phyloP scores from a whole-genome alignment of 169 alveolate genomes.

The Eimeria falciformis region DNA sequence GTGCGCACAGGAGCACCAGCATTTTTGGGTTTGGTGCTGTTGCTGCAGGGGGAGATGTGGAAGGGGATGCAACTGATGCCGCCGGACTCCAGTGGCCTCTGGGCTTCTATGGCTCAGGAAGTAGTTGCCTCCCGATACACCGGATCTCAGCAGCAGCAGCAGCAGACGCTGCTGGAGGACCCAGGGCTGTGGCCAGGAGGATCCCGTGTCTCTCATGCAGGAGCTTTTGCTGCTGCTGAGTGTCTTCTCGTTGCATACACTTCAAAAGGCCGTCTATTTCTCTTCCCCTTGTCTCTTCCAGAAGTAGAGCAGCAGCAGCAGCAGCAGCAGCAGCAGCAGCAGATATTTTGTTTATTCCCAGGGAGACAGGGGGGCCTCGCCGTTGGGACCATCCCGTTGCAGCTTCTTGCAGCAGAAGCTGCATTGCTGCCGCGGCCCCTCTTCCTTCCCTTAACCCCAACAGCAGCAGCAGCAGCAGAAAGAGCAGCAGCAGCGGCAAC shows the following conservation, averaged over 20 bases:
- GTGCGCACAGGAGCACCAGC: slow-evolving; percentile 30
- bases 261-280: slow-evolving; percentile 25
- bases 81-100: neutral
- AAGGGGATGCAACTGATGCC: slow-evolving; percentile 30
- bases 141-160: slow-evolving; percentile 18
- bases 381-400: slow-evolving; percentile 23
- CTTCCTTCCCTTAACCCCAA: neutral
- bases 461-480: slow-evolving; percentile 41
- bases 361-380: slow-evolving; percentile 35
- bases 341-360: neutral
- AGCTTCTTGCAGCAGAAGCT: slow-evolving; percentile 28
- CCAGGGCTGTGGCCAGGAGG: slow-evolving; percentile 33
- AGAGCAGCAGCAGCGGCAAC: neutral
- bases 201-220: neutral
- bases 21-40: neutral
- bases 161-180: slow-evolving; percentile 31
- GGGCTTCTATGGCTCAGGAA: slow-evolving; percentile 23
- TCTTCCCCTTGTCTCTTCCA: slow-evolving; percentile 20
- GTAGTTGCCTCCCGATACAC: neutral
- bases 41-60: slow-evolving; percentile 31
- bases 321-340: neutral
- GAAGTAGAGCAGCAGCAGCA: slow-evolving; percentile 34
- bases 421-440: slow-evolving; percentile 16
- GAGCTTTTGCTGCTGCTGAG: slow-evolving; percentile 45
- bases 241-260: slow-evolving; percentile 35